Evolutionary conservation across 257 asterid genomes (phyloP).

Genomic region (Penstemon davidsonii): DNA sequence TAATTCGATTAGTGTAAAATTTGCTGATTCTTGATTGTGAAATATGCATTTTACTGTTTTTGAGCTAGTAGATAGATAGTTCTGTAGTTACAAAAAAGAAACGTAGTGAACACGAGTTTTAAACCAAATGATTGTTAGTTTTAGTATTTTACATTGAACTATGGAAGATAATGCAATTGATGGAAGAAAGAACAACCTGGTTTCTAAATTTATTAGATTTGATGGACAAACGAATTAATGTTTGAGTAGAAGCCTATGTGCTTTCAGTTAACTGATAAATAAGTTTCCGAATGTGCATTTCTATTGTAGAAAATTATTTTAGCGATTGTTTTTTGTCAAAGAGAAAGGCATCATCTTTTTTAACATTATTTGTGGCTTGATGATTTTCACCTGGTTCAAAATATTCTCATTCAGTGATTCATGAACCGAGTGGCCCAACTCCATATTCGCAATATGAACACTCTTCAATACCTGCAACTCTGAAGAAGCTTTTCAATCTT

Average conservation of each 20-base stretch:
- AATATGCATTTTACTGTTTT: neutral
- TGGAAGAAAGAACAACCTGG: neutral
- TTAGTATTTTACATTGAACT: neutral
- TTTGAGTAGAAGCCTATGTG: neutral
- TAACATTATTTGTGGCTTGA: neutral
- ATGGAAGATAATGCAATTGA: neutral
- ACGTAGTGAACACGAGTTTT: neutral
- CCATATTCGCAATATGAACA: conserved; percentile 88
- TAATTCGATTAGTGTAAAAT: neutral
- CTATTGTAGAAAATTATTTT: neutral
- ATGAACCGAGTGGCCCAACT: conserved; percentile 82
- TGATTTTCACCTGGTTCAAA: conserved; percentile 10
- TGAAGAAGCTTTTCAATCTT: conserved; percentile 84
- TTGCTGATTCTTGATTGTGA: conserved; percentile 14
- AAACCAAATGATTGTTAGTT: neutral
- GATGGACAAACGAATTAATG: neutral
- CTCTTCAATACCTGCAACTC: conserved; percentile 93
- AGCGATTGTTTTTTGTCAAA: neutral
- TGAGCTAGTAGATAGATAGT: neutral
- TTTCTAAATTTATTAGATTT: neutral
- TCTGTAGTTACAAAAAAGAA: neutral
- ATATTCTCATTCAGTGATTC: conserved; percentile 67
- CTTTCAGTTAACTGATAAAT: neutral
- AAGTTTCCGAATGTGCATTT: neutral
- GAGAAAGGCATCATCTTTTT: neutral